Conservation (phyloP, 2,329 filamentous ascomycete species). For the Trichoderma sp. region DNA sequence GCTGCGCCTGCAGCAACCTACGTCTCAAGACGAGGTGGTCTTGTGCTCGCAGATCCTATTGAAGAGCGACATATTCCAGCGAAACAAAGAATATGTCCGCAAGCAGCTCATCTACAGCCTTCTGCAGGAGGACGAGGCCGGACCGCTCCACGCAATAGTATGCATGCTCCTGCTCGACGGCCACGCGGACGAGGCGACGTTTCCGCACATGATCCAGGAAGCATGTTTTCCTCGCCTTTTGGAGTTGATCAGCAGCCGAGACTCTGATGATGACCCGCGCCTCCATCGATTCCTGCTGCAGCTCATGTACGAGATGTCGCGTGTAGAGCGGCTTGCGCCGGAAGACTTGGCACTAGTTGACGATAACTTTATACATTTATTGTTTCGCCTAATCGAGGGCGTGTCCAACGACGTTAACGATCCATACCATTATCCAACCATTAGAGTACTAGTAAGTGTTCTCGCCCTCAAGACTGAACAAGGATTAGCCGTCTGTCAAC, state of each 20-base stretch:
- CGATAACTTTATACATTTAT: conserved; percentile 78
- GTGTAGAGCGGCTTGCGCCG: conserved; percentile 76
- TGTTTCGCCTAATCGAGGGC: conserved; percentile 85
- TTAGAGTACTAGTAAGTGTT: conserved; percentile 76
- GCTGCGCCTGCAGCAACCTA: conserved; percentile 72
- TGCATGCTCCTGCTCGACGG: conserved; percentile 88
- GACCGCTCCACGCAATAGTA: conserved; percentile 76
- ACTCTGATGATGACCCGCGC: conserved; percentile 63
- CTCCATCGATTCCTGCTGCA: conserved; percentile 82
- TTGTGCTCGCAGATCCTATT: conserved; percentile 78
- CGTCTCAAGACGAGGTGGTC: conserved; percentile 75
- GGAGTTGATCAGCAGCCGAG: conserved; percentile 70
- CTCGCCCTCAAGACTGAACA: background rate
- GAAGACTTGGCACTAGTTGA: conserved; percentile 75
- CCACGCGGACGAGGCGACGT: conserved; percentile 70
- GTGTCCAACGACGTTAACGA: conserved; percentile 84
- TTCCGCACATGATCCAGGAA: conserved; percentile 84
- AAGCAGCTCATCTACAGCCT: conserved; percentile 90
- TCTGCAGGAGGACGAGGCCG: conserved; percentile 80
- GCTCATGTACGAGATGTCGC: conserved; percentile 92
- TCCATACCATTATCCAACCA: conserved; percentile 93
- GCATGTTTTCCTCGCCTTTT: conserved; percentile 80
- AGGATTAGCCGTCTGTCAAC: background rate
- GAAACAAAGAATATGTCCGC: conserved; percentile 82
- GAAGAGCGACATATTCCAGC: conserved; percentile 68